A percentile compares a stretch with the other conserved stretches of the same genome.
phyloP scores from a whole-genome alignment of 1,139 yeast species.

The Blastobotrys raffinosifermentans region DNA sequence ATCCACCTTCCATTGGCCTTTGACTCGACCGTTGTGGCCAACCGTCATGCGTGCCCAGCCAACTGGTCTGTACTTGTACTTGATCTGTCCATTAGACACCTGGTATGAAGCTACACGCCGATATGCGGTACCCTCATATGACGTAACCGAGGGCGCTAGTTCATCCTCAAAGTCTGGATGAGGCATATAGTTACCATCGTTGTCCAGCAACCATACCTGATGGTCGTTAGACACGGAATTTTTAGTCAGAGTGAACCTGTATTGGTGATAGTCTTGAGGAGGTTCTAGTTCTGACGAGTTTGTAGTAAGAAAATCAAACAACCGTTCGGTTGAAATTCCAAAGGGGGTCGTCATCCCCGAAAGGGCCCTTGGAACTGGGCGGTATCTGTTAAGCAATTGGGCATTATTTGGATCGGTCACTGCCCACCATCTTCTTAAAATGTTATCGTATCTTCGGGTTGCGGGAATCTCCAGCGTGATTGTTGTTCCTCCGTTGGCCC shows the following conservation, averaged over 20 bases:
- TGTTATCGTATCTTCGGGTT: conserved; percentile 22
- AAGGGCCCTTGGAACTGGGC: neutral
- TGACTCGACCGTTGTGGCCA: conserved; percentile 17
- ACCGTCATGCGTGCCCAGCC: conserved; percentile 34
- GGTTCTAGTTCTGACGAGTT: conserved; percentile 24
- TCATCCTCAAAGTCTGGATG: conserved; percentile 20
- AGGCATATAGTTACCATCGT: conserved; percentile 20
- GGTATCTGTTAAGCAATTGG: conserved; percentile 4
- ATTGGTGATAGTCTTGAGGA: conserved; percentile 24
- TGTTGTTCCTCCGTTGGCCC: conserved; percentile 11
- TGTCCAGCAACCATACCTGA: conserved; percentile 16
- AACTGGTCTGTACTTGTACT: conserved; percentile 22
- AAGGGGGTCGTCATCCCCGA: neutral
- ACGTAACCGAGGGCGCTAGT: conserved; percentile 7
- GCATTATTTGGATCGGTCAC: conserved; percentile 27
- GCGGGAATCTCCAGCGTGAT: conserved; percentile 24
- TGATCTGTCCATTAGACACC: conserved; percentile 18
- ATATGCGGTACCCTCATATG: conserved; percentile 28
- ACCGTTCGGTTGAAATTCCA: conserved; percentile 17
- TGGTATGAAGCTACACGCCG: conserved; percentile 21
- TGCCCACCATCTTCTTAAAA: conserved; percentile 30
- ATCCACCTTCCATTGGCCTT: conserved; percentile 33
- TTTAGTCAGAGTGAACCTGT: conserved; percentile 27
- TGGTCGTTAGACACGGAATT: conserved; percentile 13
- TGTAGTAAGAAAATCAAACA: conserved; percentile 25